These are phyloP conservation scores for Candida ponderosae DNA, from an alignment of 805 yeast genomes.

Conservation along the genomic window DNA sequence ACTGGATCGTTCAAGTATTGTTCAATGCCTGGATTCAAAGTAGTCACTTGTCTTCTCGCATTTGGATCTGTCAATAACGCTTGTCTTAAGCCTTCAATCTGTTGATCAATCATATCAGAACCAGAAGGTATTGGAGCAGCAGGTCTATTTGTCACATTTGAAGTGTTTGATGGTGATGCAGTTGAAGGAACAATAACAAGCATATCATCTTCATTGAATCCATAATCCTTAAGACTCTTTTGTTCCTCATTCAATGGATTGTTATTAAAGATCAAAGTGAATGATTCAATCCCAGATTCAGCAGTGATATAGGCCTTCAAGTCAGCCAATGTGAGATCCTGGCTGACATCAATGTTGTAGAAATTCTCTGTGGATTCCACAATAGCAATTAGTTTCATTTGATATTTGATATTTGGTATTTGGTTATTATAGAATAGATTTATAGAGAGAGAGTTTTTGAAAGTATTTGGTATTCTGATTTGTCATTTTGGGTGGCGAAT, in stretches of 20 bases:
- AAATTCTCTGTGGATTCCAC: slow-evolving; percentile 10
- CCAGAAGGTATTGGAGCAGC: not conserved
- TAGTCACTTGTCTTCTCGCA: slow-evolving; percentile 26
- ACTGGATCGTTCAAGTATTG: slow-evolving; percentile 37
- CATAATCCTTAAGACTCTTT: slow-evolving; percentile 36
- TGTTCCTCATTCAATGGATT: slow-evolving; percentile 25
- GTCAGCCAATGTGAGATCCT: slow-evolving; percentile 56
- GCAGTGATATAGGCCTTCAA: slow-evolving; percentile 66
- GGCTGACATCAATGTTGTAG: slow-evolving; percentile 50
- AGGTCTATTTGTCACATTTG: not conserved
- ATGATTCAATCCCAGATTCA: slow-evolving; percentile 52
- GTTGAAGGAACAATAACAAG: slow-evolving; percentile 24
- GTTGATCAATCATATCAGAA: slow-evolving; percentile 13
- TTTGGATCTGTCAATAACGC: slow-evolving; percentile 36
- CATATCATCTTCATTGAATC: slow-evolving; percentile 52
- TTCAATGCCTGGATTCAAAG: slow-evolving; percentile 40
- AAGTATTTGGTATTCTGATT: no score
- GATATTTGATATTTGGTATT: no score
- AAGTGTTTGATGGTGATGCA: not conserved
- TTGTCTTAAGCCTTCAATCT: slow-evolving; percentile 41
- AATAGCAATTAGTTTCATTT: slow-evolving; percentile 10
- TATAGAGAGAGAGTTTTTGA: no score
- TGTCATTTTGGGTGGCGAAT: no score
- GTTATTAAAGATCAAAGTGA: slow-evolving; percentile 43
- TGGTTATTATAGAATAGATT: no score